Percentiles rank a stretch among this genome's conserved stretches.
phyloP scores from a whole-genome alignment of 805 yeast genomes.

The Lipomyces lipofer region DNA sequence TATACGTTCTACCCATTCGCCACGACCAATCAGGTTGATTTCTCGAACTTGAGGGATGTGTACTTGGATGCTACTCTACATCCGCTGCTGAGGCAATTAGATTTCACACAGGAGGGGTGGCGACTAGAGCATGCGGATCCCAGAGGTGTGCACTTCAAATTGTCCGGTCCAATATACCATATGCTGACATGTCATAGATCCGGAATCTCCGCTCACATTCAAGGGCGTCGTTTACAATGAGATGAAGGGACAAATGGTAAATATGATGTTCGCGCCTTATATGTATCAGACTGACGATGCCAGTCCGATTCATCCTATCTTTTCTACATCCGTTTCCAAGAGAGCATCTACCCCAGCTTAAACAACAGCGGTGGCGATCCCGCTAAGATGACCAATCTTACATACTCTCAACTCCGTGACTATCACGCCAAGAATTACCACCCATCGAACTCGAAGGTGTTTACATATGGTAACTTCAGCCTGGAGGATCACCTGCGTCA shows the following conservation, averaged over 20 bases:
- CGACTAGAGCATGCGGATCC: constrained; percentile 71
- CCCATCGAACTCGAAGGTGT: constrained; percentile 85
- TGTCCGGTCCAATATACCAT: background rate
- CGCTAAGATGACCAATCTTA: constrained; percentile 65
- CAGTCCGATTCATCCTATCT: constrained; percentile 77
- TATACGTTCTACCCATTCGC: constrained; percentile 96
- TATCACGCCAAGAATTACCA: constrained; percentile 80
- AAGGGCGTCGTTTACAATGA: constrained; percentile 98
- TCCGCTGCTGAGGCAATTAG: constrained; percentile 75
- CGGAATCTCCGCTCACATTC: constrained; percentile 61
- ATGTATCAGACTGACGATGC: background rate
- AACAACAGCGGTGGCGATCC: constrained; percentile 97
- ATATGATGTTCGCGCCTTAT: no score
- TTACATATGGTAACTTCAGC: constrained; percentile 82
- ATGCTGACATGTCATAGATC: constrained; percentile 61
- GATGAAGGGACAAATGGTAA: constrained; percentile 88
- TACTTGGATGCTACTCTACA: constrained; percentile 84
- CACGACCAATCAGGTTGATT: constrained; percentile 84
- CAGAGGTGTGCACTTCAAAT: background rate
- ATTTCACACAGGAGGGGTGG: constrained; percentile 97
- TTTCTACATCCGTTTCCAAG: constrained; percentile 80
- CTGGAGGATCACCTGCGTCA: constrained; percentile 59
- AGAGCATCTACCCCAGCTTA: constrained; percentile 78
- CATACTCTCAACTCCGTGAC: constrained; percentile 71
- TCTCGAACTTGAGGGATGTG: constrained; percentile 77